Evolutionary conservation across 2,329 filamentous ascomycete genomes (phyloP).

Genomic region (Monilinia polystroma): DNA sequence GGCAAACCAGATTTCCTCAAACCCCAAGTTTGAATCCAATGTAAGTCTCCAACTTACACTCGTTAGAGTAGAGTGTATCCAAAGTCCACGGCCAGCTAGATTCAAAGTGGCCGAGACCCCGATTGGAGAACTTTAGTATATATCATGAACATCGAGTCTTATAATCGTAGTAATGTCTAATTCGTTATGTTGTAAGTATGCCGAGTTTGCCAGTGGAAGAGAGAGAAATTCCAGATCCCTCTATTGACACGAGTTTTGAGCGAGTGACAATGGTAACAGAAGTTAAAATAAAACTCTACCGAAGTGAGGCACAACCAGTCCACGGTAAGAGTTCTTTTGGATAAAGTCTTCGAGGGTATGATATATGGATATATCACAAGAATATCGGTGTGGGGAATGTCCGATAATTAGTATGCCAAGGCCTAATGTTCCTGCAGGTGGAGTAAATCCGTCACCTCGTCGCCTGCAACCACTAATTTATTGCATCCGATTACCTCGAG

Average conservation of each 20-base stretch:
- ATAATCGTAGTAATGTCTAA: neutral
- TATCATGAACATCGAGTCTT: constrained; percentile 17
- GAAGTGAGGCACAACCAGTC: constrained; percentile 26
- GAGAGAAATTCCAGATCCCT: constrained; percentile 44
- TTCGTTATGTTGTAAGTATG: neutral
- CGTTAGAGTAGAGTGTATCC: neutral
- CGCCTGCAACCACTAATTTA: constrained; percentile 35
- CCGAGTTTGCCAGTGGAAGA: constrained; percentile 28
- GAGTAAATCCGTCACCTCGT: constrained; percentile 36
- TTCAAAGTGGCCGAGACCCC: constrained; percentile 11
- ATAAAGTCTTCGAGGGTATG: constrained; percentile 25
- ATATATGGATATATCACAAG: constrained; percentile 23
- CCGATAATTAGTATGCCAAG: constrained; percentile 20
- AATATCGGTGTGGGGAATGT: constrained; percentile 32
- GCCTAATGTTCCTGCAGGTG: constrained; percentile 37
- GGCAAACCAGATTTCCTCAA: neutral
- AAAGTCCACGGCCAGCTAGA: neutral
- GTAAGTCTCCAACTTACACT: neutral
- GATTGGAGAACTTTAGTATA: constrained; percentile 3
- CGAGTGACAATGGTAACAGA: neutral
- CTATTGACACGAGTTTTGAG: constrained; percentile 34
- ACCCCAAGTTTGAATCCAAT: neutral
- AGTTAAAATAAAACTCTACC: constrained; percentile 5
- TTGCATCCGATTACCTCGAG: constrained; percentile 33
- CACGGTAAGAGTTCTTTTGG: constrained; percentile 27